Evolutionary conservation across 805 yeast species (phyloP), one percentile per base, ranked within the genome.

Genomic region (Candida loeiensis): DNA sequence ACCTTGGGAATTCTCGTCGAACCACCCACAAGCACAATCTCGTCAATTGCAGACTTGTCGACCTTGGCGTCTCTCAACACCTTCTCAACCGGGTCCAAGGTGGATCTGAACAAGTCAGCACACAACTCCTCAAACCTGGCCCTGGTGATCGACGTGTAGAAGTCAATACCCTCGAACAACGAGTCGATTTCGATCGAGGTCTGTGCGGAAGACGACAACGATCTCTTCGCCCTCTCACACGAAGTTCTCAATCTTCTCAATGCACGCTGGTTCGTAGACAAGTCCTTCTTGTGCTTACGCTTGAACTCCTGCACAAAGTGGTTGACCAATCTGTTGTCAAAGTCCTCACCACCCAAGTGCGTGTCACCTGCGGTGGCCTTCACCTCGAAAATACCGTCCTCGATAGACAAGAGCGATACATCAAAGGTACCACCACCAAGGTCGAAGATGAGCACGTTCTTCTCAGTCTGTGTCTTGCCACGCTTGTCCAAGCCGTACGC

Each of bases 1-100:
- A 91, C 91, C 78, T 89, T 93, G 72, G 98, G 99, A 73, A 91
- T 93, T 79, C 98, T 87, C 41, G 99, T 93, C 29, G 99, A 91
- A 71, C 99, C 99, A 77, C 99, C 99, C 61, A 91, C 99, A 39
- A 91, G 75, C 33, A 91, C 98, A 61, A 91, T 89, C 60, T 91
- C 99, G 66, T 91, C 88, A 56, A 91, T 79, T 55, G 87, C 95
- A 49, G 82, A 71, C 71, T 85, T 85, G 67, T 82, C 81, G 49
- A 90, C 76, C 64, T 90, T 91, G 39, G 97, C 81, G 68, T 93
- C 99, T 69, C 85, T 85, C 64, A 91, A 76, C 36, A 91, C 98
- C 70, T 85, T 91, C 71, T 88, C 95, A 51, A 91, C 98, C 40
- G 98, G 97, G 63, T 86, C 90, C 64, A 91, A 74, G 40, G 99